Base-by-base conservation (phyloP, 78 protist genomes). In the Guillardia theta region DNA sequence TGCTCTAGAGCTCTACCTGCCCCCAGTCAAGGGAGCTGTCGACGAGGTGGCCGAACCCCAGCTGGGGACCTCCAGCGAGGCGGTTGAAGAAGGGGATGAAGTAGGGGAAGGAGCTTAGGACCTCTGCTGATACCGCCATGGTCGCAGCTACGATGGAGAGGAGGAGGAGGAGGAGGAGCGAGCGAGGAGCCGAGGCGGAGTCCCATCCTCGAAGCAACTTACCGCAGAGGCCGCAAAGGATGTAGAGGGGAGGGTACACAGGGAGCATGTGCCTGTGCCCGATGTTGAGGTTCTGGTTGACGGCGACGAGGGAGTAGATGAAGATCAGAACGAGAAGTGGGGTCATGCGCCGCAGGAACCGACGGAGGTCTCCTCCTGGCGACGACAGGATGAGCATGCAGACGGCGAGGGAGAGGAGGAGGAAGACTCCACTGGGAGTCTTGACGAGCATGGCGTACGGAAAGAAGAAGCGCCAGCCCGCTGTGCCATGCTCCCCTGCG, bases 241-340 rank as follows among this genome's bases (percentile, higher is more conserved):
- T 48, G 50, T 78, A 43, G 48, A 78, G 0, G 6, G 48, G 48
- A 2, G 90, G 90, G 90, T 78, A 78, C 53, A n/a, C 48, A 0
- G 90, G 90, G 6, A 78, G 90, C 90, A 78, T 4, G 50, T 78
- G 90, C 3, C 90, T 12, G 48, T 78, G 90, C 33, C 90, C 90
- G 90, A 78, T 78, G 90, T 78, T 78, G 90, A 78, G 90, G 90
- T 78, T 78, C 90, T 78, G 90, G 48, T 78, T 78, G 33, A 78
- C 48, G 3, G 90, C 48, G 53, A 43, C 87, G 45, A 70, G 15
- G 47, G 47, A 70, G 87, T 70, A 70, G 45, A 70, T 37, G 47
- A 70, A 22, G 44, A 70, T 37, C 47, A 36, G 22, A 2, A 24
- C 87, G 3, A 3, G 15, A 3, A 70, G 87, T 43, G 45, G 45